Conservation (phyloP, 345 rosid genomes). For the Populus davidiana region DNA sequence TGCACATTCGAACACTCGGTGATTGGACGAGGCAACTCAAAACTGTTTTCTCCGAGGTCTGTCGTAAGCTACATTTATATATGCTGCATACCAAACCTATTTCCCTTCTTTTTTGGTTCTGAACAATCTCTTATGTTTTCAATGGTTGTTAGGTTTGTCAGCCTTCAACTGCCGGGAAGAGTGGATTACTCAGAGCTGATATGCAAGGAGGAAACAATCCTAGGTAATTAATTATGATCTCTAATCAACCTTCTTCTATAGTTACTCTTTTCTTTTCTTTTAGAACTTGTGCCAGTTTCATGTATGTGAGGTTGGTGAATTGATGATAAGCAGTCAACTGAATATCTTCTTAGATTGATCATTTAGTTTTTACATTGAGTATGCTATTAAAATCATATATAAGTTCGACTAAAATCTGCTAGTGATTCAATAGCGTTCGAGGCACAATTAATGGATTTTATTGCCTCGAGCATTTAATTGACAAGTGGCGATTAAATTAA, state of each 20-base stretch:
- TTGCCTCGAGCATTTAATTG: background rate
- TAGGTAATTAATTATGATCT: slow-evolving; percentile 12
- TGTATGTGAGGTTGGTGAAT: background rate
- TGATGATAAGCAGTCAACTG: no score
- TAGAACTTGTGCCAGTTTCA: background rate
- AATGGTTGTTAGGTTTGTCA: slow-evolving; percentile 38
- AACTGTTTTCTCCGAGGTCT: slow-evolving; percentile 67
- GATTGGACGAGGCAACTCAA: slow-evolving; percentile 88
- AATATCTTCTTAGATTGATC: no score
- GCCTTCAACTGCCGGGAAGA: slow-evolving; percentile 57
- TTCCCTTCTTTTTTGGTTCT: background rate
- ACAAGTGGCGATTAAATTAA: background rate
- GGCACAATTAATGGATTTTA: background rate
- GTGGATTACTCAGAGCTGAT: slow-evolving; percentile 65
- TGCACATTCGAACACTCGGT: slow-evolving; percentile 79
- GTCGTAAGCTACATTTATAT: background rate
- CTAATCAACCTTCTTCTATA: background rate
- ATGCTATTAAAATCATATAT: no score
- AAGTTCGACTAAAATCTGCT: no score
- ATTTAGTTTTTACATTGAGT: no score
- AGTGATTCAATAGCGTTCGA: no score
- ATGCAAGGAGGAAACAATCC: slow-evolving; percentile 36
- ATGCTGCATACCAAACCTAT: background rate
- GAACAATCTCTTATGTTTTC: background rate
- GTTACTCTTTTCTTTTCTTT: no score